phyloP scores from a whole-genome alignment of 192 early-diverging fungal species.

The Entophlyctis luteolus region DNA sequence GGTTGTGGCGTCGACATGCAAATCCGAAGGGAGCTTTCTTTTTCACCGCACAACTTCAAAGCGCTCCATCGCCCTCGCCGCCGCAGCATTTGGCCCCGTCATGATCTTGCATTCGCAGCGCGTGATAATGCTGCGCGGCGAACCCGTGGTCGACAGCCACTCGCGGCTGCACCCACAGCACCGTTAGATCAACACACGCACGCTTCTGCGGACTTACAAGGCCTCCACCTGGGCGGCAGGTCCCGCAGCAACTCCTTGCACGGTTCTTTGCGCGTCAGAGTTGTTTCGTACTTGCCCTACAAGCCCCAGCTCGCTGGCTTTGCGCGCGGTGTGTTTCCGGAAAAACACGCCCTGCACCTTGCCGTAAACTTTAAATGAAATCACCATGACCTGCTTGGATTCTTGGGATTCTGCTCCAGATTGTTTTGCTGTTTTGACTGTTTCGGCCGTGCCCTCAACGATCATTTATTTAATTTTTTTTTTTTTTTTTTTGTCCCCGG shows the following conservation, averaged over 20 bases:
- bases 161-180: not conserved
- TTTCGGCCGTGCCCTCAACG: not conserved
- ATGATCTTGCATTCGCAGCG: not conserved
- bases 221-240: not conserved
- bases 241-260: slow-evolving; percentile 15
- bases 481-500: not conserved
- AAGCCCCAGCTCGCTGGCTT: slow-evolving; percentile 10
- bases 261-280: not conserved
- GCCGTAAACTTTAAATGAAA: slow-evolving; percentile 14
- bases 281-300: slow-evolving; percentile 14
- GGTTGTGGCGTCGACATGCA: too few species aligned
- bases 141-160: not conserved
- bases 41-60: not conserved
- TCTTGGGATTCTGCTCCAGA: too few species aligned
- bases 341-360: slow-evolving; percentile 27
- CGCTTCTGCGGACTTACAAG: slow-evolving; percentile 1
- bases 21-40: too few species aligned
- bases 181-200: not conserved
- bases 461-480: not conserved
- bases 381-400: not conserved
- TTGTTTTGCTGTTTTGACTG: too few species aligned
- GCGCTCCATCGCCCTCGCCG: not conserved
- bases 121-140: not conserved
- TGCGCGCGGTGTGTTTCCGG: slow-evolving; percentile 12
- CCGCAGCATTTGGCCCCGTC: not conserved